Conservation (phyloP, 441 rosid species). For the Isatis lusitanica region DNA sequence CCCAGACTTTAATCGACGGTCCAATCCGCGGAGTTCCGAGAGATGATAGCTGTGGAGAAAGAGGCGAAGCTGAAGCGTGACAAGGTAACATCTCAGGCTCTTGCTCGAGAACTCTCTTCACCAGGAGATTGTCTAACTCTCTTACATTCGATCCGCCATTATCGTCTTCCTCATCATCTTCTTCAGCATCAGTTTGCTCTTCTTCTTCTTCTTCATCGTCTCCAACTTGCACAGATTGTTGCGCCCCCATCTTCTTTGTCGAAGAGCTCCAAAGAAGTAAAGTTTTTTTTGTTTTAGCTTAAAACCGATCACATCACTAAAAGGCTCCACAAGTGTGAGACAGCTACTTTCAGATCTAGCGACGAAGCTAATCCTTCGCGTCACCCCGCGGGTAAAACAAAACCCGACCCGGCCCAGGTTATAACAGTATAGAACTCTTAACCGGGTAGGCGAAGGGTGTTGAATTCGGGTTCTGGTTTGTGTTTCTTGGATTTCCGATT, state of each 20-base stretch:
- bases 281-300: constrained; percentile 5
- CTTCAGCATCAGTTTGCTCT: constrained; percentile 42
- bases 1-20: constrained; percentile 94
- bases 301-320: constrained; percentile 15
- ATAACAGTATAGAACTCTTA: not conserved
- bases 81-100: constrained; percentile 92
- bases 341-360: constrained; percentile 22
- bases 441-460: constrained; percentile 1
- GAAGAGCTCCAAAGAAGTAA: not conserved
- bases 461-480: not conserved
- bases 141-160: constrained; percentile 36
- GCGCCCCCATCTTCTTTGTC: constrained; percentile 60
- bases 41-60: constrained; percentile 85
- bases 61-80: constrained; percentile 87
- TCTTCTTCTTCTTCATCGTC: constrained; percentile 45
- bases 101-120: constrained; percentile 82
- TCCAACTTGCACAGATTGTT: constrained; percentile 53
- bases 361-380: not conserved
- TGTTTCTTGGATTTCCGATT: not conserved
- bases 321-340: not conserved
- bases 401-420: not conserved
- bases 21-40: constrained; percentile 89
- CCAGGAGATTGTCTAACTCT: constrained; percentile 45
- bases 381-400: not conserved
- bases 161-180: constrained; percentile 40